phyloP scores from a whole-genome alignment of 805 yeast genomes.

The Candida ulmi region DNA sequence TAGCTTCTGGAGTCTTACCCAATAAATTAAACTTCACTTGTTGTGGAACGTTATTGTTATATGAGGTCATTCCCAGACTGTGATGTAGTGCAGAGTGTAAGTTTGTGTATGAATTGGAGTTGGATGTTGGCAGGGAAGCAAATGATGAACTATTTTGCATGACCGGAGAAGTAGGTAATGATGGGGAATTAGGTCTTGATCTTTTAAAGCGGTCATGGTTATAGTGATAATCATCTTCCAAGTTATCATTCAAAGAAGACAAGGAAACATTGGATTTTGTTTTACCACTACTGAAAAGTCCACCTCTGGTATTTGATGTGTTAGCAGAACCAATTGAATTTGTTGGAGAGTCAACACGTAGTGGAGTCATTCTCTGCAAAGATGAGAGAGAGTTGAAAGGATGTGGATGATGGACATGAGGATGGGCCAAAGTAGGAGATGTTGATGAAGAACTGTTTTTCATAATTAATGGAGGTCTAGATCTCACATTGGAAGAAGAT shows the following conservation, averaged over 20 bases:
- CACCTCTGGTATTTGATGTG: slow-evolving; percentile 6
- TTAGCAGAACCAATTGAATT: slow-evolving; percentile 7
- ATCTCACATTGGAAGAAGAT: slow-evolving; percentile 8
- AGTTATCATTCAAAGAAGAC: slow-evolving; percentile 27
- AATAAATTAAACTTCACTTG: slow-evolving; percentile 10
- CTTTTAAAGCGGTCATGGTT: slow-evolving; percentile 26
- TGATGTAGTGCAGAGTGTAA: slow-evolving; percentile 17
- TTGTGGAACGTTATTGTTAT: slow-evolving; percentile 5
- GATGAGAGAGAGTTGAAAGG: slow-evolving; percentile 39
- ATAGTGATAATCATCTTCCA: slow-evolving; percentile 36
- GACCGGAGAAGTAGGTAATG: slow-evolving; percentile 18
- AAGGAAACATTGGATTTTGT: slow-evolving; percentile 22
- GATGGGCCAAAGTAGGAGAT: slow-evolving; percentile 14
- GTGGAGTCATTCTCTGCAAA: slow-evolving; percentile 60
- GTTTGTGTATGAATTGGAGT: slow-evolving; percentile 20
- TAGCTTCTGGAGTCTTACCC: slow-evolving; percentile 25
- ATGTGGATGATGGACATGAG: slow-evolving; percentile 21
- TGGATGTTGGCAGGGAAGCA: slow-evolving; percentile 11
- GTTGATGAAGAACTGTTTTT: slow-evolving; percentile 14
- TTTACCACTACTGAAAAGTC: slow-evolving; percentile 16
- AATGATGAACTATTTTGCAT: slow-evolving; percentile 7
- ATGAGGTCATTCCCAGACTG: slow-evolving; percentile 16
- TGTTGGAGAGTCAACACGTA: slow-evolving; percentile 27
- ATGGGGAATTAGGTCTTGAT: slow-evolving; percentile 34
- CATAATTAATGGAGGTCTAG: slow-evolving; percentile 14